Percentiles rank a stretch among this genome's conserved stretches.
Evolutionary conservation across 148 eudicot genomes (phyloP).

Genomic region (Cornus florida): DNA sequence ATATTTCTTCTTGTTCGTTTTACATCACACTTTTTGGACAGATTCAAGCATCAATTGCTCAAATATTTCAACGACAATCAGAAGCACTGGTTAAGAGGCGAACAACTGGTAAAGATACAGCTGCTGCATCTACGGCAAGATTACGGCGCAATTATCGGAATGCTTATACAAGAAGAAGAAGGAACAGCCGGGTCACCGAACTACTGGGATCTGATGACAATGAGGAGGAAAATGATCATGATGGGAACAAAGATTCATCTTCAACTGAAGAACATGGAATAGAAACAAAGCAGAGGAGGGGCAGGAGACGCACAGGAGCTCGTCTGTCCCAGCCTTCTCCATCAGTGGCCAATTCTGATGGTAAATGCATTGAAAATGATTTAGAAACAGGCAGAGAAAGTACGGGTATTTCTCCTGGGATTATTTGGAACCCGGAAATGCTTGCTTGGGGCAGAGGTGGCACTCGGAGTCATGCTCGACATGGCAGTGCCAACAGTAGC

Average conservation of each 20-base stretch:
- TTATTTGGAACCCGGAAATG: constrained; percentile 33
- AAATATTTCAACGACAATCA: constrained; percentile 45
- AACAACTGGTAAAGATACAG: constrained; percentile 26
- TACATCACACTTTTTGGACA: constrained; percentile 10
- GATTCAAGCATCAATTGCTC: constrained; percentile 59
- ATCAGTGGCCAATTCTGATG: constrained; percentile 34
- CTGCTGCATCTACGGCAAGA: constrained; percentile 25
- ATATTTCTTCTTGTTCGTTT: background rate
- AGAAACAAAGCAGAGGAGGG: constrained; percentile 36
- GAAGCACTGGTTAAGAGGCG: constrained; percentile 49
- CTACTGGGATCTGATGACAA: constrained; percentile 37
- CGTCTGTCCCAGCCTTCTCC: constrained; percentile 31
- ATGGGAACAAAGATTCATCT: constrained; percentile 30
- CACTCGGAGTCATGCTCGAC: constrained; percentile 32
- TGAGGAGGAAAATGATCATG: constrained; percentile 28
- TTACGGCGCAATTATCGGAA: constrained; percentile 21
- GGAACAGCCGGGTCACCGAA: constrained; percentile 30
- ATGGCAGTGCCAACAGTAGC: constrained; percentile 22
- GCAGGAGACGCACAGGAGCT: constrained; percentile 30
- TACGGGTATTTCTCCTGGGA: constrained; percentile 23
- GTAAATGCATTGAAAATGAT: constrained; percentile 30
- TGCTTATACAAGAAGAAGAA: constrained; percentile 34
- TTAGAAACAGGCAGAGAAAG: constrained; percentile 32
- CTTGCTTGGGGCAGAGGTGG: constrained; percentile 61
- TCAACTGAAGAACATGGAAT: constrained; percentile 33